These are phyloP conservation scores for Ophioceras dolichostomum DNA, from an alignment of 2,329 filamentous ascomycete species.

Conservation along the genomic window DNA sequence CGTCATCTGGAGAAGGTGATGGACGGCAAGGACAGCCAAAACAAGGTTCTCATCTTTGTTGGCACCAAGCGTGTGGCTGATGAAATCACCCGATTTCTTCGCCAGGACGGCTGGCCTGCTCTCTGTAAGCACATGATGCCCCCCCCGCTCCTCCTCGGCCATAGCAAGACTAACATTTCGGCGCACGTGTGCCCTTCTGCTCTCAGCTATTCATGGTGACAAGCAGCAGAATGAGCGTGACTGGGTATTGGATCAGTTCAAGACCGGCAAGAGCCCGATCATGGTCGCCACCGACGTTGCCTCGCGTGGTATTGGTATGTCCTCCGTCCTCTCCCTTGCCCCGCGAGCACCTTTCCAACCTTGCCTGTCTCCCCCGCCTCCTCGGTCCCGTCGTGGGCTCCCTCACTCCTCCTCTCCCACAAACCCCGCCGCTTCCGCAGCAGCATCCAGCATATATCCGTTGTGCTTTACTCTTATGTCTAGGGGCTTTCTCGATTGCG, in stretches of 20 bases:
- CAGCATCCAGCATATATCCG: conserved; percentile 48
- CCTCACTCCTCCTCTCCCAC: no score
- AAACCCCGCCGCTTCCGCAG: conserved; percentile 19
- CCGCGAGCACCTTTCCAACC: no score
- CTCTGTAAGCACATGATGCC: no score
- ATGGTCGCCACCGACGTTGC: conserved; percentile 99
- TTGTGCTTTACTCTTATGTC: conserved; percentile 87
- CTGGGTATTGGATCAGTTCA: conserved; percentile 99
- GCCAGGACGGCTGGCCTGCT: conserved; percentile 95
- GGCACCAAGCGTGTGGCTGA: conserved; percentile 91
- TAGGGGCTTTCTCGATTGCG: conserved; percentile 79
- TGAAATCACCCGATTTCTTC: conserved; percentile 93
- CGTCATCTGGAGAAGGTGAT: conserved; percentile 97
- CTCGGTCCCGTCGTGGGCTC: conserved; percentile 19
- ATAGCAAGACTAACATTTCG: no score
- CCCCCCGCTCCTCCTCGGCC: no score
- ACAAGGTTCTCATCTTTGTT: conserved; percentile 94
- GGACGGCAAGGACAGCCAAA: conserved; percentile 85
- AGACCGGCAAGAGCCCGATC: conserved; percentile 97
- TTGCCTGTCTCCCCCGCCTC: no score
- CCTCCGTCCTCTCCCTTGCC: no score
- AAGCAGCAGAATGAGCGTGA: conserved; percentile 99
- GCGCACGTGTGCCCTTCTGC: no score
- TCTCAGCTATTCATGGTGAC: conserved; percentile 89
- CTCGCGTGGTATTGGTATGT: conserved; percentile 99